phyloP scores from a whole-genome alignment of 2,329 filamentous ascomycete species.

The Aspergillus ibericus region DNA sequence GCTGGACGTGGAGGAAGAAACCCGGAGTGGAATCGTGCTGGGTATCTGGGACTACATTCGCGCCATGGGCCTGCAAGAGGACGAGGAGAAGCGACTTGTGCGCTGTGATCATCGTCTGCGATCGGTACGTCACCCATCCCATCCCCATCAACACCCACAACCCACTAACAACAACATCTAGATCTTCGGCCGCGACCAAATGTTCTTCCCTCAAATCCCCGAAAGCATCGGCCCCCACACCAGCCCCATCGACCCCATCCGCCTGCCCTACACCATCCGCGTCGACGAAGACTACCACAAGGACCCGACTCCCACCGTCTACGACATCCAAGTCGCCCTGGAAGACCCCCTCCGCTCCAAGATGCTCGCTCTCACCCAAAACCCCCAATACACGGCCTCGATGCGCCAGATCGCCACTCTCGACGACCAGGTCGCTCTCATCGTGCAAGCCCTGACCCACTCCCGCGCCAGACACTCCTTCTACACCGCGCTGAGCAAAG shows the following conservation, averaged over 20 bases:
- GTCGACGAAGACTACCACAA: constrained; percentile 82
- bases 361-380: constrained; percentile 65
- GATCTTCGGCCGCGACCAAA: constrained; percentile 72
- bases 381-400: constrained; percentile 67
- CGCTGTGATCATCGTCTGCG: constrained; percentile 82
- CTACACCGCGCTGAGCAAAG: constrained; percentile 72
- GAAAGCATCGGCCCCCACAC: constrained; percentile 79
- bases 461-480: constrained; percentile 91
- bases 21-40: constrained; percentile 82
- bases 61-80: constrained; percentile 80
- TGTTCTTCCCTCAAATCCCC: constrained; percentile 82
- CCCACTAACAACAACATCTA: constrained; percentile 37
- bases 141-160: neutral
- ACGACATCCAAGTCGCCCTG: constrained; percentile 82
- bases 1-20: constrained; percentile 82
- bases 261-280: constrained; percentile 87
- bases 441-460: constrained; percentile 78
- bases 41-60: constrained; percentile 95
- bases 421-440: constrained; percentile 81
- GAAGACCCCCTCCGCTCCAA: constrained; percentile 76
- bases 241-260: constrained; percentile 74
- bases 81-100: constrained; percentile 91
- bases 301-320: constrained; percentile 74
- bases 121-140: constrained; percentile 56
- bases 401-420: constrained; percentile 74